Evolutionary conservation across 306 rosid genomes (phyloP), one percentile per base, ranked within the genome.

Genomic region (Pyrus communis): DNA sequence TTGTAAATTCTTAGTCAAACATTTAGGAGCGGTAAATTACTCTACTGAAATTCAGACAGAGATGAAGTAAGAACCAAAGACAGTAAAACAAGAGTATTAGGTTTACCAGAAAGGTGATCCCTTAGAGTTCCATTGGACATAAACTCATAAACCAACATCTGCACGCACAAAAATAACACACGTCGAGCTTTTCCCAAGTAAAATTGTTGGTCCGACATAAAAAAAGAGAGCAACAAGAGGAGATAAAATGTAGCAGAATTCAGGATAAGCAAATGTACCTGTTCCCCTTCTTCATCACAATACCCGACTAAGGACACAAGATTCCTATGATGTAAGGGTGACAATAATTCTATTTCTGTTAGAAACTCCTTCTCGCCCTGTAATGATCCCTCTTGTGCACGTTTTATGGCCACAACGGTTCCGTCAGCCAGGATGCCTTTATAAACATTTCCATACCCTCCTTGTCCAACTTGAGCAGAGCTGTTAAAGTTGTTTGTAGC

Each of bases 61-160:
- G 42, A 54, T 4, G 4, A 72, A 68, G 51, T 18, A 65, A 70
- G 31, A 70, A 70, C 59, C 76, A 46, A 77, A 33, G 70, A 62
- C 31, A 67, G 38, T 23, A 51, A 38, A 70, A 70, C 46, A 35
- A 67, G 72, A 77, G 52, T 78, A 71, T 67, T 61, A 60, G 72
- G 51, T 52, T 61, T 91, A 96, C 99, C 97, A 14, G 98, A 89
- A 75, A 96, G 91, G 89, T 89, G 93, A 81, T 96, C 97, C 88
- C 99, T 82, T 78, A 92, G 88, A 38, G 98, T 87, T 67, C 97
- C 93, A 81, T 91, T 91, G 27, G 97, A 30, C 98, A 96, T 96
- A 67, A 84, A 96, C 82, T 96, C 98, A 82, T 96, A 96, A 67
- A 88, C 90, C 86, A 96, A 82, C 98, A 92, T 96, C 99, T 96